Percentiles rank a stretch among this genome's conserved stretches.
phyloP scores from a whole-genome alignment of 345 rosid species.

The Gossypium bickii region DNA sequence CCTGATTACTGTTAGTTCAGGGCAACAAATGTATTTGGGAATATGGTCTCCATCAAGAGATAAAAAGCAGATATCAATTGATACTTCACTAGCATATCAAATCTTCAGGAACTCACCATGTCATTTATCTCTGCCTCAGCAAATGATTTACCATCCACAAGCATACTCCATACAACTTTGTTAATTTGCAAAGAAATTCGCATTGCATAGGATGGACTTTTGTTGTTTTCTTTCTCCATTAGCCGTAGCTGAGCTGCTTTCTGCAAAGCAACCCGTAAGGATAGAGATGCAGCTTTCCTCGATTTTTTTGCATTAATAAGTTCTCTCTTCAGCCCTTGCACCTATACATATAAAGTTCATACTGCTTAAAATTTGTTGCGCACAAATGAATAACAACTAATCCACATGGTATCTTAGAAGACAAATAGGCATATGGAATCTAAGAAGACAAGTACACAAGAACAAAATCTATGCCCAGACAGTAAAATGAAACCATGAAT shows the following conservation, averaged over 20 bases:
- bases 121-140: conserved; percentile 99
- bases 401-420: background rate
- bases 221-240: conserved; percentile 95
- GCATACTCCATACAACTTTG: conserved; percentile 97
- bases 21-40: background rate
- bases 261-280: conserved; percentile 73
- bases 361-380: background rate
- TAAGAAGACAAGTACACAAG: background rate
- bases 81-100: conserved; percentile 1
- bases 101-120: conserved; percentile 60
- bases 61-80: background rate
- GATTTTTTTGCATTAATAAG: conserved; percentile 65
- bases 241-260: conserved; percentile 86
- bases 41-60: background rate
- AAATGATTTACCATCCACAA: conserved; percentile 92
- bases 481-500: background rate
- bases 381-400: conserved; percentile 1
- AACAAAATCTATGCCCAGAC: background rate
- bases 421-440: background rate
- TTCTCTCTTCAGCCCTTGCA: conserved; percentile 77
- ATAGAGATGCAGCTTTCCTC: conserved; percentile 74
- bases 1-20: background rate
- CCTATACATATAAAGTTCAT: conserved; percentile 39
- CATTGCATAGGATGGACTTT: conserved; percentile 98
- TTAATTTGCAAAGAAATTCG: conserved; percentile 83